phyloP scores from a whole-genome alignment of 768 basidiomycete species.

The Pisolithus tinctorius region DNA sequence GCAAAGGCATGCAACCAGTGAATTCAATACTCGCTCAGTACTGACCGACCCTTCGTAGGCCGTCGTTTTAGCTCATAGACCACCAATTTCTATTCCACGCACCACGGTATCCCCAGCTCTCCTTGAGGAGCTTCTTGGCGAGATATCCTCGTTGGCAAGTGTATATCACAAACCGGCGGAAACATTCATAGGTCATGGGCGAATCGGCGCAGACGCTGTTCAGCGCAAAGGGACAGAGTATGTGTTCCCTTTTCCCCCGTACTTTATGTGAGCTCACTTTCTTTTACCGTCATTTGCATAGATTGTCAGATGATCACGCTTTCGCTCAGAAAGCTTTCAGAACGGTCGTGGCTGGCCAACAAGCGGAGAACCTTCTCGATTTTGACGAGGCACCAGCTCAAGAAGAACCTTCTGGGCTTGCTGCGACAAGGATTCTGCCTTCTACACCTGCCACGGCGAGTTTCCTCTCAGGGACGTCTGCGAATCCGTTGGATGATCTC shows the following conservation, averaged over 20 bases:
- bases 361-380: constrained; percentile 92
- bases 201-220: constrained; percentile 78
- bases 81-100: constrained; percentile 88
- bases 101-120: constrained; percentile 85
- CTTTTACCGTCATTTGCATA: constrained; percentile 13
- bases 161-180: constrained; percentile 97
- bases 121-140: constrained; percentile 85
- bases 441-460: constrained; percentile 69
- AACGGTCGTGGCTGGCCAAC: constrained; percentile 85
- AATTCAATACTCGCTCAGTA: background rate
- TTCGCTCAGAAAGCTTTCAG: constrained; percentile 81
- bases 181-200: constrained; percentile 90
- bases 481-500: constrained; percentile 88
- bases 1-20: constrained; percentile 62
- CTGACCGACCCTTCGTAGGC: constrained; percentile 32
- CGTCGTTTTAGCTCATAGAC: constrained; percentile 86
- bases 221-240: constrained; percentile 58
- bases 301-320: constrained; percentile 61
- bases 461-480: constrained; percentile 70
- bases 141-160: constrained; percentile 84
- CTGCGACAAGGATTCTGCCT: constrained; percentile 68
- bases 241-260: constrained; percentile 18
- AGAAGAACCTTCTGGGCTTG: constrained; percentile 68
- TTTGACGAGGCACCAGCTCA: constrained; percentile 69
- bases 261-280: background rate